Base-by-base conservation (phyloP, 2,329 filamentous ascomycete genomes). In the Didymella keratinophila region DNA sequence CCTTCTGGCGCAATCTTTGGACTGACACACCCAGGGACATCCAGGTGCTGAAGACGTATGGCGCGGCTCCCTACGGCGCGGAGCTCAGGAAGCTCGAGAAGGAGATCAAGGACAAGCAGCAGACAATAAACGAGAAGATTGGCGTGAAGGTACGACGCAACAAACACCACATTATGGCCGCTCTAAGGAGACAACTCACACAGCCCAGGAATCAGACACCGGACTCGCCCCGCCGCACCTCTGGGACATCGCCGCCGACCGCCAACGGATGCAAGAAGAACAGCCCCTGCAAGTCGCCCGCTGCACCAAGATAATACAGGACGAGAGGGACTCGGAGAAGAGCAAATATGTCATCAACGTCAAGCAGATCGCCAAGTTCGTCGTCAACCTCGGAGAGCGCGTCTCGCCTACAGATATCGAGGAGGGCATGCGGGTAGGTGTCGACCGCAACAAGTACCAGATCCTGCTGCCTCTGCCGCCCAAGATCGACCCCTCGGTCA, bases 261-360 rank as follows among this genome's bases (percentile, higher is more conserved):
- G 94, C 71, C 95, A 98, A 86, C 92, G 95, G 74, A 99, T 99
- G 95, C 89, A 89, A 64, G 95, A 99, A 81, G 95, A 99, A 81
- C 95, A 99, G 74, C 95, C 95, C 42, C 86, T 98, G 70, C 95
- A 99, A 81, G 95, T 99, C 64, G 95, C 95, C 66, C 87, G 95
- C 74, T 99, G 95, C 85, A 99, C 95, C 60, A 99, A 99, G 85
- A 99, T 99, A 78, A 99, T 99, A 70, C 89, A 93, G 61, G 94
- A 98, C 75, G 93, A 97, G 77, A 94, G 95, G 80, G 93, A 98
- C 77, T 84, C 92, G 61, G 91, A 96, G 64, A 99, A 99, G 87
- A 96, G 91, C 87, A 99, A 98, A 88, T 99, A 99, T 83, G 93
- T 99, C 73, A 99, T 99, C 86, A 99, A 99, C 80, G 94, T 99